phyloP scores from a whole-genome alignment of 2,329 filamentous ascomycete species.

The Bipolaris victoriae region DNA sequence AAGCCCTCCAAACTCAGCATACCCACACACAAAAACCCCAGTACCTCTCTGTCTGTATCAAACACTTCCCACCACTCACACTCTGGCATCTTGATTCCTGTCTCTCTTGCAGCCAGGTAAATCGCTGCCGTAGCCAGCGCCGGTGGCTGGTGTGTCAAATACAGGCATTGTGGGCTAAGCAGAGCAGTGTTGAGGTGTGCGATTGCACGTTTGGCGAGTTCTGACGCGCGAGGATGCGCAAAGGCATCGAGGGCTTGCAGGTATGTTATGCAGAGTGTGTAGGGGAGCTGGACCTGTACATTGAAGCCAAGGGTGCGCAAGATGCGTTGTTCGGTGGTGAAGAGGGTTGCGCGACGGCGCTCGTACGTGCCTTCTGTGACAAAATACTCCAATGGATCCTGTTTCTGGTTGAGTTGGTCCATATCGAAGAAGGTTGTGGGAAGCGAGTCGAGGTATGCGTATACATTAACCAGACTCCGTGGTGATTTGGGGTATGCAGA shows the following conservation, averaged over 20 bases:
- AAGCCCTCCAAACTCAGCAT: slow-evolving; percentile 80
- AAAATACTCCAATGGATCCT: slow-evolving; percentile 54
- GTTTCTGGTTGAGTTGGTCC: slow-evolving; percentile 27
- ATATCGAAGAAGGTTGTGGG: slow-evolving; percentile 62
- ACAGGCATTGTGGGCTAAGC: slow-evolving; percentile 85
- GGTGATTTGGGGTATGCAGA: slow-evolving; percentile 77
- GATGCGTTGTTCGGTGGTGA: slow-evolving; percentile 78
- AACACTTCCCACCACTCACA: slow-evolving; percentile 98
- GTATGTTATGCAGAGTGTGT: slow-evolving; percentile 87
- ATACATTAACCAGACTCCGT: slow-evolving; percentile 83
- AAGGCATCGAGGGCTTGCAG: slow-evolving; percentile 84
- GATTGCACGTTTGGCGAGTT: slow-evolving; percentile 69
- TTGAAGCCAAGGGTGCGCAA: slow-evolving; percentile 80
- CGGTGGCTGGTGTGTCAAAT: slow-evolving; percentile 89
- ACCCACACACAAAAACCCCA: slow-evolving; percentile 89
- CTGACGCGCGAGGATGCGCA: slow-evolving; percentile 50
- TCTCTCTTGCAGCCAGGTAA: slow-evolving; percentile 84
- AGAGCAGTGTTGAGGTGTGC: slow-evolving; percentile 86
- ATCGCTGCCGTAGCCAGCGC: slow-evolving; percentile 85
- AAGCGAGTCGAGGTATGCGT: slow-evolving; percentile 75
- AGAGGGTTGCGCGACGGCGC: slow-evolving; percentile 64
- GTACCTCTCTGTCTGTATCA: slow-evolving; percentile 90
- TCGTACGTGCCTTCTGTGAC: slow-evolving; percentile 77
- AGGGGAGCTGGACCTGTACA: slow-evolving; percentile 82
- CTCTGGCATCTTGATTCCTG: slow-evolving; percentile 77